Conservation (phyloP, 169 alveolate species). For the Cryptosporidium viatorum region DNA sequence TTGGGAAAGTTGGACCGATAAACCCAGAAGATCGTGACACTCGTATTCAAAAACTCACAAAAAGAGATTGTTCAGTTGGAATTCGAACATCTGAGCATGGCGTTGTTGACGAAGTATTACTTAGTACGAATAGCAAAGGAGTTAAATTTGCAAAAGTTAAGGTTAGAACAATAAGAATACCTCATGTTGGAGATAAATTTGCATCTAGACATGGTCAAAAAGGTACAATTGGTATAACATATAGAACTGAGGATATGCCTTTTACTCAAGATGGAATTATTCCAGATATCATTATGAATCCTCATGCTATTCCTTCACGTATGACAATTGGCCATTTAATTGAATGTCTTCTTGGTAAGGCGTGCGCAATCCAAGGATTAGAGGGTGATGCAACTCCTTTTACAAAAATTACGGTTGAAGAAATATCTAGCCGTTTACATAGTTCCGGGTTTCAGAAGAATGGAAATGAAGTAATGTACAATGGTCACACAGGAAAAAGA, state of each 20-base stretch:
- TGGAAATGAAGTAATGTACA: conserved; percentile 99
- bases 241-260: conserved; percentile 98
- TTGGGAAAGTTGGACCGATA: conserved; percentile 95
- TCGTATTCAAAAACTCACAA: conserved; percentile 72
- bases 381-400: conserved; percentile 99
- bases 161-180: conserved; percentile 92
- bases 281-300: conserved; percentile 99
- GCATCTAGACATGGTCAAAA: conserved; percentile 99
- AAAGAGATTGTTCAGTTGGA: conserved; percentile 94
- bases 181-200: conserved; percentile 99
- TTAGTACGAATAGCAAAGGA: conserved; percentile 96
- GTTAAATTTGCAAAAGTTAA: conserved; percentile 95
- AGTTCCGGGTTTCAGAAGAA: conserved; percentile 94
- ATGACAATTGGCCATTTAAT: conserved; percentile 99
- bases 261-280: conserved; percentile 97
- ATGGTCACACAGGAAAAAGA: conserved; percentile 96
- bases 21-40: conserved; percentile 84
- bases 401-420: conserved; percentile 95
- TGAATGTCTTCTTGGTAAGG: conserved; percentile 98
- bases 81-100: conserved; percentile 96
- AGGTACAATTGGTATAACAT: conserved; percentile 99
- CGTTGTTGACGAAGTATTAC: conserved; percentile 94
- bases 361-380: conserved; percentile 95
- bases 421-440: conserved; percentile 96
- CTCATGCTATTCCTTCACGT: conserved; percentile 99